Evolutionary conservation across 768 basidiomycete species (phyloP).

Genomic region (Porphyrellus cyaneotinctus): DNA sequence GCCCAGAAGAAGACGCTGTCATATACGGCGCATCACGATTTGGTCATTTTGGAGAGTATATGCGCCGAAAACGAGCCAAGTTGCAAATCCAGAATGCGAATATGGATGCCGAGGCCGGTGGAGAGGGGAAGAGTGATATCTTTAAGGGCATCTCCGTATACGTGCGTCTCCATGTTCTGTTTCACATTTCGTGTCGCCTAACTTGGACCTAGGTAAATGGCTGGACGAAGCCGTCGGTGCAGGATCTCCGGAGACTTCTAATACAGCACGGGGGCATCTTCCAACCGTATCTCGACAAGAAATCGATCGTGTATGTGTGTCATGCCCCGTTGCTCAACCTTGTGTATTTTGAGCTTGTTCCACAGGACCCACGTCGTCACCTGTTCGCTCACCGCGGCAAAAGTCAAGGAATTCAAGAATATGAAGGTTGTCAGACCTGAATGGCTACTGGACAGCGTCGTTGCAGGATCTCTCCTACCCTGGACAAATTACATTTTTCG

Average conservation of each 20-base stretch:
- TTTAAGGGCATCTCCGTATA: constrained; percentile 79
- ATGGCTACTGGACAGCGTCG: constrained; percentile 84
- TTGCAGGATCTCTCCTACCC: constrained; percentile 61
- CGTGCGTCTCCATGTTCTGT: constrained; percentile 44
- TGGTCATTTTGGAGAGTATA: constrained; percentile 84
- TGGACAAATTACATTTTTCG: constrained; percentile 74
- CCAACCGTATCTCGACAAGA: constrained; percentile 79
- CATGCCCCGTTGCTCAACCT: neutral
- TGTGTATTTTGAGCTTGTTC: neutral
- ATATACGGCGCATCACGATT: constrained; percentile 78
- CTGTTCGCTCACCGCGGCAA: constrained; percentile 83
- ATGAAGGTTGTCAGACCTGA: constrained; percentile 89
- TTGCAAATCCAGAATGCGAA: constrained; percentile 73
- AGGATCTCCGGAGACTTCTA: constrained; percentile 77
- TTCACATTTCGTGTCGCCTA: neutral
- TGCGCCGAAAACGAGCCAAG: constrained; percentile 88
- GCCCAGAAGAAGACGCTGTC: constrained; percentile 35
- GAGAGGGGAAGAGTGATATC: constrained; percentile 41
- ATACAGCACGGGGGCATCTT: constrained; percentile 79
- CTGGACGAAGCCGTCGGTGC: constrained; percentile 81
- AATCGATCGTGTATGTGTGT: constrained; percentile 59
- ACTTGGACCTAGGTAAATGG: constrained; percentile 70
- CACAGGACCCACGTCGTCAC: constrained; percentile 88
- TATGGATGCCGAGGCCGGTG: constrained; percentile 26
- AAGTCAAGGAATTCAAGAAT: constrained; percentile 80